Percentiles rank a stretch among this genome's conserved stretches.
Evolutionary conservation across 164 flowering plant species (phyloP).

Genomic region (Vitis cinerea): DNA sequence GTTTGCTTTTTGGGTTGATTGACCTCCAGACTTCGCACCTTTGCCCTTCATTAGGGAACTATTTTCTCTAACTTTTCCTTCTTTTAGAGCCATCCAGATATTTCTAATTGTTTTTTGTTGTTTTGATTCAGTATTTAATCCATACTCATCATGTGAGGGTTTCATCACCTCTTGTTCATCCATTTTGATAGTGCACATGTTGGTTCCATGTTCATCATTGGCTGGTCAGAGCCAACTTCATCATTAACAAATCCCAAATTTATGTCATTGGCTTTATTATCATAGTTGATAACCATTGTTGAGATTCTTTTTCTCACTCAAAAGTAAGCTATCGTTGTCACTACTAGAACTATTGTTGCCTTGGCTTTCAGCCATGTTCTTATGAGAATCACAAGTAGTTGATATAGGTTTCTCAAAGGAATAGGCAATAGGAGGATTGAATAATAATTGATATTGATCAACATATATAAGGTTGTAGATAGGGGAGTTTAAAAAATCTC

Average conservation of each 20-base stretch:
- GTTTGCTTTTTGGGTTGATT: constrained; percentile 39
- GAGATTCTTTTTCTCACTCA: constrained; percentile 53
- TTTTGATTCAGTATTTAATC: constrained; percentile 41
- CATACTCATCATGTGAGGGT: constrained; percentile 32
- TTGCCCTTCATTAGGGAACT: constrained; percentile 84
- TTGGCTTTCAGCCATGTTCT: constrained; percentile 74
- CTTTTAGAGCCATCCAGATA: constrained; percentile 76
- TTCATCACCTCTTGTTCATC: constrained; percentile 38
- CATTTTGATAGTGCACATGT: constrained; percentile 19
- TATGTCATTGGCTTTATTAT: constrained; percentile 47
- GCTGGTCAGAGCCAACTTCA: constrained; percentile 42
- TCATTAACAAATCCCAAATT: constrained; percentile 46
- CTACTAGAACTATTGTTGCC: constrained; percentile 77
- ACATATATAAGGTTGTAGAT: constrained; percentile 74
- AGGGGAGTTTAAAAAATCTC: constrained; percentile 87
- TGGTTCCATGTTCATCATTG: constrained; percentile 21
- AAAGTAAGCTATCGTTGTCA: constrained; percentile 69
- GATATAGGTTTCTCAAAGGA: constrained; percentile 60
- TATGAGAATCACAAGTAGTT: constrained; percentile 36
- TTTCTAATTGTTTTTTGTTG: constrained; percentile 70
- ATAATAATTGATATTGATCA: constrained; percentile 57
- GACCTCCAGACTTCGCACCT: constrained; percentile 45
- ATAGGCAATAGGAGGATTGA: constrained; percentile 28
- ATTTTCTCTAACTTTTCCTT: constrained; percentile 73
- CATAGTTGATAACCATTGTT: constrained; percentile 29